Base-by-base conservation (phyloP, 2,329 filamentous ascomycete species). In the Malbranchea zuffiana region DNA sequence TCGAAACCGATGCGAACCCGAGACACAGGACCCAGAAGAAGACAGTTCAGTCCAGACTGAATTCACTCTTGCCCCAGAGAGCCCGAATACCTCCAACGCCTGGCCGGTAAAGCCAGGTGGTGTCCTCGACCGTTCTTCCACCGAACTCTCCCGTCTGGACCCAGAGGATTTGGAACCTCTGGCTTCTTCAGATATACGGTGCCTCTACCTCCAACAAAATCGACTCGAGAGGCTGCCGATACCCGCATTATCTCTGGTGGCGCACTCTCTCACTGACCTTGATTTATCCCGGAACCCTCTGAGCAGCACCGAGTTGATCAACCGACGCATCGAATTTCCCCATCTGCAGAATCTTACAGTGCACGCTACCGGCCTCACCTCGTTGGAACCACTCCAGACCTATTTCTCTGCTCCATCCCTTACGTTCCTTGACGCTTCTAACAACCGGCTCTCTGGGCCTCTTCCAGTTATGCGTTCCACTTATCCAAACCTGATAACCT, bases 271-370 rank as follows among this genome's bases (percentile, higher is more conserved):
- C 25, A 78, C 75, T 0, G 72, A 75, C 0, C 68, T 94, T 11
- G 83, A 81, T 32, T 56, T 94, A 16, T 75, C 83, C 2, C 73
- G 84, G 50, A 92, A 93, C 54, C 73, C 81, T 37, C 63, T 88
- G 16, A 65, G 71, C 3, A 72, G 73, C 13, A 71, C 77, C 44
- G 62, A 67, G 0, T 86, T 82, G 51, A 62, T 95, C 31, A 67
- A 68, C 3, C 74, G 77, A 21, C 65, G 71, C 3, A 62, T 93
- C 3, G 71, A 78, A 19, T 69, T 96, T 0, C 80, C 82, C 0
- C 74, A 71, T 3, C 69, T 96, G 7, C 78, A 76, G 47, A 83
- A 87, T 46, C 69, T 96, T 25, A 86, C 81, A 49, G 59, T 96
- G 15, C 68, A 75, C 28, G 73, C 74, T 16, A 88, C 90, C 54